A percentile compares a stretch with the other conserved stretches of the same genome.
These are phyloP conservation scores for Mycena alexandri DNA, from an alignment of 768 basidiomycete genomes.

Conservation along the genomic window DNA sequence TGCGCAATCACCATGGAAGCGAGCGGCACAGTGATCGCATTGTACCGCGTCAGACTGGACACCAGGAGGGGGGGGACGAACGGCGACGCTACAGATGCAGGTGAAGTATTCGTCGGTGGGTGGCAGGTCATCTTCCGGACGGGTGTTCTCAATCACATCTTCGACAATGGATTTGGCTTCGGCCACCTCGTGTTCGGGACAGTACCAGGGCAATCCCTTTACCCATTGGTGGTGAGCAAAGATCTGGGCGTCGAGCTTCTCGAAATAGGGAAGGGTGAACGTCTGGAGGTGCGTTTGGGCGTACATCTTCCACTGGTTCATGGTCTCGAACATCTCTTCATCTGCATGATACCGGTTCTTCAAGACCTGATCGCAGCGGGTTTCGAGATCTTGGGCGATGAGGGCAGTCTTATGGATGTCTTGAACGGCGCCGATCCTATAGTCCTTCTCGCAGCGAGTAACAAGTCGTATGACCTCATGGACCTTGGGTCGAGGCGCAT, in stretches of 20 bases:
- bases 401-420: constrained; percentile 79
- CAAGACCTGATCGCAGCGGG: constrained; percentile 79
- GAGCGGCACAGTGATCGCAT: constrained; percentile 89
- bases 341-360: constrained; percentile 71
- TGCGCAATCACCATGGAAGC: constrained; percentile 89
- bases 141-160: constrained; percentile 81
- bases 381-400: constrained; percentile 84
- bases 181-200: constrained; percentile 70
- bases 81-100: constrained; percentile 83
- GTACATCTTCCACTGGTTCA: constrained; percentile 80
- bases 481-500: constrained; percentile 69
- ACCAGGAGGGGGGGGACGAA: constrained; percentile 84
- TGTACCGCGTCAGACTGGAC: constrained; percentile 86
- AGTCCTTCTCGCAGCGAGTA: constrained; percentile 81
- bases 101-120: constrained; percentile 87
- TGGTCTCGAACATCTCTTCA: constrained; percentile 77
- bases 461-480: constrained; percentile 79
- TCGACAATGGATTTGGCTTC: constrained; percentile 77
- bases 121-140: constrained; percentile 83
- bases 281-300: constrained; percentile 78
- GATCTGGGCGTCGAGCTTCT: constrained; percentile 78
- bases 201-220: constrained; percentile 84
- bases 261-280: constrained; percentile 80
- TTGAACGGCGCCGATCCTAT: constrained; percentile 72
- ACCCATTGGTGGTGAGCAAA: constrained; percentile 78